Percentiles rank a stretch among this genome's conserved stretches.
Conservation (phyloP, 2,329 filamentous ascomycete species). For the Exophiala alcalophila region DNA sequence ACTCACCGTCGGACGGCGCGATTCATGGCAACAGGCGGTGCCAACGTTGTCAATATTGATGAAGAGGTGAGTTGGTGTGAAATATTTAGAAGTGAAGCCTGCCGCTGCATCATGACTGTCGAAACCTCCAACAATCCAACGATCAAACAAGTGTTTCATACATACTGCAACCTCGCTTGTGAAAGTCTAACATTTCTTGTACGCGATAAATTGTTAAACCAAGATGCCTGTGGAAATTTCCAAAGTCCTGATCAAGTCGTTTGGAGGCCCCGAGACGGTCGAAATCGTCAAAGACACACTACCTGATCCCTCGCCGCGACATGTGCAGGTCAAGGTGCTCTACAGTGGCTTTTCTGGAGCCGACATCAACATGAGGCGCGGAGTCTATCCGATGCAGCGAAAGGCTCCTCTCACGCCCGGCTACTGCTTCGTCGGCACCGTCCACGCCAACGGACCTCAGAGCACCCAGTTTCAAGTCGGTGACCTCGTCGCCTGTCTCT, state of each 20-base stretch:
- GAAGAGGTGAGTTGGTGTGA: too few relatives aligned
- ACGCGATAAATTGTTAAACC: too few relatives aligned
- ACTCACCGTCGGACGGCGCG: too few relatives aligned
- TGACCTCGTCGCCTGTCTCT: constrained; percentile 33
- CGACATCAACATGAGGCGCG: constrained; percentile 52
- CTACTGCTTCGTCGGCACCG: constrained; percentile 48
- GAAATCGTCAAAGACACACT: constrained; percentile 38
- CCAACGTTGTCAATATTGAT: too few relatives aligned
- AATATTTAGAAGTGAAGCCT: too few relatives aligned
- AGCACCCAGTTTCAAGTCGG: constrained; percentile 32
- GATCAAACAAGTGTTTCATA: too few relatives aligned
- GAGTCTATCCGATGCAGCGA: constrained; percentile 48
- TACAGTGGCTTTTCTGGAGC: constrained; percentile 50
- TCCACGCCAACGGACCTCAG: constrained; percentile 41
- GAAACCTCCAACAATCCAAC: too few relatives aligned
- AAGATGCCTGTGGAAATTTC: constrained; percentile 35
- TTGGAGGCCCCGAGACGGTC: constrained; percentile 42
- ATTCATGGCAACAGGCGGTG: too few relatives aligned
- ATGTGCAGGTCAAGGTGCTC: constrained; percentile 50
- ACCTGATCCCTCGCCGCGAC: constrained; percentile 40
- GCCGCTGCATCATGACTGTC: too few relatives aligned
- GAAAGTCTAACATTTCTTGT: too few relatives aligned
- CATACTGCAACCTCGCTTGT: too few relatives aligned
- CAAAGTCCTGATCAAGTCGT: constrained; percentile 47
- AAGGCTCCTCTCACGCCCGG: constrained; percentile 50